A percentile compares a stretch with the other conserved stretches of the same genome.
These are phyloP conservation scores for Aureobasidium vineae DNA, from an alignment of 2,329 filamentous ascomycete genomes.

Conservation along the genomic window DNA sequence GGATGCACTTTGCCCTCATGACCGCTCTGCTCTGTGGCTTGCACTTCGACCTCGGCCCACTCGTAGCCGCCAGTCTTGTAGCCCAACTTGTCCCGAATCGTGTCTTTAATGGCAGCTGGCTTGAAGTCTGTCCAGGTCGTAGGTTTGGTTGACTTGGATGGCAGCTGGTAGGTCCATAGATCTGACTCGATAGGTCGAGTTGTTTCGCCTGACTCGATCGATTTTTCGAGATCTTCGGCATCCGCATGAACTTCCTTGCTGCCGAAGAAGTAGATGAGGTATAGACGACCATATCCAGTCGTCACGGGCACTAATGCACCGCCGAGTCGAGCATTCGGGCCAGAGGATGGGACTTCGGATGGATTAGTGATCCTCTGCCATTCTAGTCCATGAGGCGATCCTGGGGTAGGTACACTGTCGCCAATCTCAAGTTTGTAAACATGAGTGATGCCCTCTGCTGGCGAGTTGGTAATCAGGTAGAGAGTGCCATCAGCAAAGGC, in stretches of 20 bases:
- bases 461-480: constrained; percentile 42
- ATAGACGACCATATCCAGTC: constrained; percentile 48
- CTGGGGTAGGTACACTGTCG: constrained; percentile 29
- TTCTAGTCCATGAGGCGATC: constrained; percentile 22
- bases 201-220: constrained; percentile 25
- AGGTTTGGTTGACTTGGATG: constrained; percentile 35
- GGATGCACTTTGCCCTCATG: constrained; percentile 46
- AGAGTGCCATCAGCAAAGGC: constrained; percentile 41
- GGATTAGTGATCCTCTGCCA: constrained; percentile 46
- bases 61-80: constrained; percentile 43
- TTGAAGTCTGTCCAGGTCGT: constrained; percentile 35
- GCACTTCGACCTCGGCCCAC: constrained; percentile 46
- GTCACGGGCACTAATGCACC: constrained; percentile 44
- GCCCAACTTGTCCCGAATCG: constrained; percentile 43
- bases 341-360: constrained; percentile 46
- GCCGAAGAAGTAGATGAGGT: constrained; percentile 47
- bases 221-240: constrained; percentile 30
- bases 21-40: constrained; percentile 34
- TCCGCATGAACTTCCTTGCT: constrained; percentile 29
- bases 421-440: constrained; percentile 35
- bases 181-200: constrained; percentile 39
- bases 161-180: constrained; percentile 48
- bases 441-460: constrained; percentile 26
- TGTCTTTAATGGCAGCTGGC: constrained; percentile 48
- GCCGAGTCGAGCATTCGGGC: constrained; percentile 42